Conservation (phyloP, 768 basidiomycete genomes). For the Mycena rosella region DNA sequence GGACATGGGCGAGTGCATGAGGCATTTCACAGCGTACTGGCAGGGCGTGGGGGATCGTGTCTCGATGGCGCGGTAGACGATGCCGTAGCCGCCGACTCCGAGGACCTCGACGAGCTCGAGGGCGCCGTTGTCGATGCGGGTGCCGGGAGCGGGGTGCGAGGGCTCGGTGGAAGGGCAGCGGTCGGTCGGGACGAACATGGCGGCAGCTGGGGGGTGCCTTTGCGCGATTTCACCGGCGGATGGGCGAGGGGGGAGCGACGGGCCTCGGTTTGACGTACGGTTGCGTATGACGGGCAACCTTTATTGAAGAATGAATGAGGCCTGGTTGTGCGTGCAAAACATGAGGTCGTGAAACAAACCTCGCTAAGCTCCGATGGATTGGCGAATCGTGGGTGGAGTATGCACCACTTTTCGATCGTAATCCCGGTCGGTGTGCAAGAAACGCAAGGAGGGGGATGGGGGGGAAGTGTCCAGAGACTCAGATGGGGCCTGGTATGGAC, state of each 20-base stretch:
- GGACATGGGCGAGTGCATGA: slow-evolving; percentile 62
- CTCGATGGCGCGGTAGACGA: slow-evolving; percentile 92
- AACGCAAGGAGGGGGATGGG: slow-evolving; percentile 31
- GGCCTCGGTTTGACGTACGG: slow-evolving; percentile 31
- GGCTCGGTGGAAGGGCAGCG: slow-evolving; percentile 37
- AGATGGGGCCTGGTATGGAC: background rate
- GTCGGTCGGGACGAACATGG: slow-evolving; percentile 33
- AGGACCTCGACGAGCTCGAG: slow-evolving; percentile 90
- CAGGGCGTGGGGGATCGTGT: slow-evolving; percentile 58
- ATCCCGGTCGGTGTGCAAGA: slow-evolving; percentile 26
- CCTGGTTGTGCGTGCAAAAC: slow-evolving; percentile 37
- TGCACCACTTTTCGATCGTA: slow-evolving; percentile 37
- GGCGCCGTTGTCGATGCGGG: slow-evolving; percentile 83
- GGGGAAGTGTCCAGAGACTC: slow-evolving; percentile 12
- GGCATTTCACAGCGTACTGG: slow-evolving; percentile 94
- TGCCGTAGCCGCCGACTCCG: slow-evolving; percentile 94
- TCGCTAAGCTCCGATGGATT: slow-evolving; percentile 36
- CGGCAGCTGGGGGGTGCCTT: slow-evolving; percentile 3
- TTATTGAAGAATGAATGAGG: slow-evolving; percentile 34
- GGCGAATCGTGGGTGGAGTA: slow-evolving; percentile 35
- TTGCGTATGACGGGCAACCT: slow-evolving; percentile 26
- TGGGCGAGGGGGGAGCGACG: slow-evolving; percentile 22
- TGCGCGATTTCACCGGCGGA: slow-evolving; percentile 1
- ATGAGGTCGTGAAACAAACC: slow-evolving; percentile 41
- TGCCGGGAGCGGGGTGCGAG: slow-evolving; percentile 72